phyloP scores from a whole-genome alignment of 768 basidiomycete species.

The Calocybe indica region DNA sequence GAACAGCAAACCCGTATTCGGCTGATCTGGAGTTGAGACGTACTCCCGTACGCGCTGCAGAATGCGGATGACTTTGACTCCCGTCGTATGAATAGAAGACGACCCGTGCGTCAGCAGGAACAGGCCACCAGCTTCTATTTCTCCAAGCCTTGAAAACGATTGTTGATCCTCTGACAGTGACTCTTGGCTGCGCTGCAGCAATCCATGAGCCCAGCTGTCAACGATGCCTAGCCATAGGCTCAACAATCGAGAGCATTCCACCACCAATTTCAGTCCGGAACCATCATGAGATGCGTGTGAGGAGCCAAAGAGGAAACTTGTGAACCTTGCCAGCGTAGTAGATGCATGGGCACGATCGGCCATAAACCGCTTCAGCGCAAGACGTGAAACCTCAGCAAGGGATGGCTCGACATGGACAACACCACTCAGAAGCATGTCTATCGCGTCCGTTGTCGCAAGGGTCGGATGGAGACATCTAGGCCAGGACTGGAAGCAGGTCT shows the following conservation, averaged over 20 bases:
- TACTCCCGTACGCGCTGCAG: conserved; percentile 45
- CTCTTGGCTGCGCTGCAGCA: conserved; percentile 36
- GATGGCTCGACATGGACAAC: conserved; percentile 81
- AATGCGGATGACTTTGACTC: conserved; percentile 58
- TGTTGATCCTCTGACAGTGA: conserved; percentile 35
- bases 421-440: conserved; percentile 76
- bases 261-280: conserved; percentile 52
- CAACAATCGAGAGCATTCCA: conserved; percentile 64
- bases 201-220: conserved; percentile 56
- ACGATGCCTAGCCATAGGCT: conserved; percentile 71
- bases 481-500: conserved; percentile 77
- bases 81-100: conserved; percentile 46
- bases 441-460: conserved; percentile 49
- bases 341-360: conserved; percentile 48
- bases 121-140: conserved; percentile 66
- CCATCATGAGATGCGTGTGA: conserved; percentile 55
- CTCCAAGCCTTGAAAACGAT: conserved; percentile 42
- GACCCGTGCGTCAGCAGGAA: conserved; percentile 66
- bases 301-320: conserved; percentile 71
- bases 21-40: conserved; percentile 25
- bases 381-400: conserved; percentile 61
- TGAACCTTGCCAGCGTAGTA: conserved; percentile 58
- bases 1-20: conserved; percentile 29
- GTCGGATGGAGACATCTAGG: conserved; percentile 69
- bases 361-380: conserved; percentile 70